Percentiles rank a stretch among this genome's conserved stretches.
Evolutionary conservation across 1,284 basidiomycete genomes (phyloP).

Genomic region (Papiliotrema flavescens): DNA sequence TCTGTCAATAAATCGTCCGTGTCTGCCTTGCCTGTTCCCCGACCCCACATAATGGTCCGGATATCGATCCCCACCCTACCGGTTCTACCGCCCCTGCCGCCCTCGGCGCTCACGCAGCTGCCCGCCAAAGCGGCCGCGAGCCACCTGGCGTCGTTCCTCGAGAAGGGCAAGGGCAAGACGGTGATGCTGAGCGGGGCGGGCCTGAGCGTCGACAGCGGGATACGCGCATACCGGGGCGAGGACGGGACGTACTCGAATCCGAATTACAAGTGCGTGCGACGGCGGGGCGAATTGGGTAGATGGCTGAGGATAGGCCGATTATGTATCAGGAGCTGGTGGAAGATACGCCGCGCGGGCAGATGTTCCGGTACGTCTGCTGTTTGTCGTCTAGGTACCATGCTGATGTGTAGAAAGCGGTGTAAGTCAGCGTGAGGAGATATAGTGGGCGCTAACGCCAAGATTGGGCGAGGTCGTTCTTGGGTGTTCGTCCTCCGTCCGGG

Average conservation of each 20-base stretch:
- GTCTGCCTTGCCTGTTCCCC: neutral
- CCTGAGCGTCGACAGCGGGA: constrained; percentile 87
- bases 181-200: constrained; percentile 82
- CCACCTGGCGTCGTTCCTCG: constrained; percentile 64
- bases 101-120: constrained; percentile 49
- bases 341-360: constrained; percentile 60
- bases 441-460: constrained; percentile 11
- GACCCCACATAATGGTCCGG: constrained; percentile 43
- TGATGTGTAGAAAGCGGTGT: constrained; percentile 38
- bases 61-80: constrained; percentile 77
- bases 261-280: constrained; percentile 69
- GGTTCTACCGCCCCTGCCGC: constrained; percentile 52
- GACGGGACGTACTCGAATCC: constrained; percentile 85
- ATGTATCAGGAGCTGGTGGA: constrained; percentile 80
- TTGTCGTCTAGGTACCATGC: neutral
- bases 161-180: constrained; percentile 59
- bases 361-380: constrained; percentile 60
- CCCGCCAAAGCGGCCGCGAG: constrained; percentile 58
- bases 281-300: neutral
- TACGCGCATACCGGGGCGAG: constrained; percentile 77
- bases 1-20: neutral
- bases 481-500: constrained; percentile 26
- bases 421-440: constrained; percentile 4
- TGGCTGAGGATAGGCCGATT: constrained; percentile 28
- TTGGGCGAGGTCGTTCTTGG: constrained; percentile 71